Conservation (phyloP, 331 rosid genomes). For the Erythrophleum ivorense region DNA sequence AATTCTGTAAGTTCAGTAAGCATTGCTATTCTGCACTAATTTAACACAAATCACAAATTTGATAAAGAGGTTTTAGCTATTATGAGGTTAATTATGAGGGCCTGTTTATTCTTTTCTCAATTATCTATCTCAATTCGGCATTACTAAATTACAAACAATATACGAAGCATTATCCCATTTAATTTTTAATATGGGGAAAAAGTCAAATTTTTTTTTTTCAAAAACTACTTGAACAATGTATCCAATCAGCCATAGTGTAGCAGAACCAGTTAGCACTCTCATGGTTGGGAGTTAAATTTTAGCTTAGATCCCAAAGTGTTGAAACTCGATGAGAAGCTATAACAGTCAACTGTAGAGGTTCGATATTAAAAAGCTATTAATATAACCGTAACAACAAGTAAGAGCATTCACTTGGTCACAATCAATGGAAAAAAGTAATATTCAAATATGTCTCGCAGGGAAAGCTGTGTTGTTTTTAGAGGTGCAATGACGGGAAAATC, state of each 20-base stretch:
- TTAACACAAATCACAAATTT: not conserved
- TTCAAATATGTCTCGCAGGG: not conserved
- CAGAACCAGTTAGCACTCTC: not conserved
- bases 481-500: constrained; percentile 13
- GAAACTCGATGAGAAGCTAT: not conserved
- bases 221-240: not conserved
- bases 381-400: too few relatives aligned
- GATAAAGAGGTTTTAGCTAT: not conserved
- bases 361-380: too few relatives aligned
- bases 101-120: not conserved
- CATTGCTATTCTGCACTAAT: not conserved
- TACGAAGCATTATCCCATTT: not conserved
- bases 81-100: not conserved
- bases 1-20: not conserved
- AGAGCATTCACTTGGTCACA: not conserved
- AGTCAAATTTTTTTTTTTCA: not conserved
- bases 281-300: not conserved
- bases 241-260: not conserved
- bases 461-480: not conserved
- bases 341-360: too few relatives aligned
- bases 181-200: not conserved
- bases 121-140: not conserved
- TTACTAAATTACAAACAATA: not conserved
- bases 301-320: too few relatives aligned
- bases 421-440: not conserved